A percentile compares a stretch with the other conserved stretches of the same genome.
phyloP scores from a whole-genome alignment of 495 filamentous ascomycete species.

The Annulohypoxylon bovei region DNA sequence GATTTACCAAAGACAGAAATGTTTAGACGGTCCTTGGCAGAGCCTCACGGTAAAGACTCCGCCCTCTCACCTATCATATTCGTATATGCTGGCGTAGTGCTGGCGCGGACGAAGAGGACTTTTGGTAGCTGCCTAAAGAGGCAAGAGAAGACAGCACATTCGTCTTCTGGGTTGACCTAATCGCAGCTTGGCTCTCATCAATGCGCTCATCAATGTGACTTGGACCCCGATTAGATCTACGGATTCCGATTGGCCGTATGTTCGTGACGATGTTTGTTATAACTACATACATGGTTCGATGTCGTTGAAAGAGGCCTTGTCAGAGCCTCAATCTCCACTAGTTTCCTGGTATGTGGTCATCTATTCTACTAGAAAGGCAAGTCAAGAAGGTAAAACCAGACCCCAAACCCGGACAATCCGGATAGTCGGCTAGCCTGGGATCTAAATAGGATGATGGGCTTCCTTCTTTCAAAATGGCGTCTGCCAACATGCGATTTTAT shows the following conservation, averaged over 20 bases:
- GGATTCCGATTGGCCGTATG: constrained; percentile 31
- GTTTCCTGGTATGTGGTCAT: constrained; percentile 7
- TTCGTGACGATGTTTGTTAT: constrained; percentile 18
- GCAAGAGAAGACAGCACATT: constrained; percentile 30
- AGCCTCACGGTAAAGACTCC: constrained; percentile 34
- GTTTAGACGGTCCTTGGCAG: constrained; percentile 22
- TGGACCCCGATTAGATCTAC: constrained; percentile 14
- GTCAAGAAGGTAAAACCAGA: constrained; percentile 9
- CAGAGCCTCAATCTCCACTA: constrained; percentile 43
- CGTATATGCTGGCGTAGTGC: constrained; percentile 30
- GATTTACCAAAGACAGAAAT: constrained; percentile 28
- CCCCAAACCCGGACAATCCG: constrained; percentile 25
- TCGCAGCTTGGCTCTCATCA: constrained; percentile 32
- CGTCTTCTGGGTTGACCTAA: constrained; percentile 16
- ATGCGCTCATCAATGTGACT: constrained; percentile 38
- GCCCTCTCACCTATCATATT: constrained; percentile 14
- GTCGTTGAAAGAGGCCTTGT: constrained; percentile 27
- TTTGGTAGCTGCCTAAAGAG: constrained; percentile 42
- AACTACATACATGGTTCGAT: constrained; percentile 31
- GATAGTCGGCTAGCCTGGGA: constrained; percentile 17
- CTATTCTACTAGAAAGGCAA: constrained; percentile 31
- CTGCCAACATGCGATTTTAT: constrained; percentile 2
- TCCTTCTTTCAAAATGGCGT: constrained; percentile 11
- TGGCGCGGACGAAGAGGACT: constrained; percentile 2
- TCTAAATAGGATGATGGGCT: constrained; percentile 13